Evolutionary conservation across 495 filamentous ascomycete genomes (phyloP).

Genomic region (Talaromyces proteolyticus): DNA sequence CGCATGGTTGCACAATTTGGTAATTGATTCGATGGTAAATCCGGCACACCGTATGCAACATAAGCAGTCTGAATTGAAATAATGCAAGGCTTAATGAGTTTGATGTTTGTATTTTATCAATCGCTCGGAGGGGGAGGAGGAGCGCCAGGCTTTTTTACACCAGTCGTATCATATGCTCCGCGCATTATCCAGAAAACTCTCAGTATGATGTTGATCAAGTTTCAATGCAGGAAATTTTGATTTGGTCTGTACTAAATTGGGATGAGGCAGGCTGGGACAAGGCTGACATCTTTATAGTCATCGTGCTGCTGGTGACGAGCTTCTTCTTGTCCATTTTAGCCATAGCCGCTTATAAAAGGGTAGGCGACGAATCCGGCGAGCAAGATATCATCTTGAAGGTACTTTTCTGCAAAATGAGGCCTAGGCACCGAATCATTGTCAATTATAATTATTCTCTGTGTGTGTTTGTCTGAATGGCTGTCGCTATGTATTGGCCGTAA

Average conservation of each 20-base stretch:
- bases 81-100: not conserved
- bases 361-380: too few species aligned
- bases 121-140: slow-evolving; percentile 30
- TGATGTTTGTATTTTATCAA: not conserved
- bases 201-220: not conserved
- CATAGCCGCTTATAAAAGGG: too few species aligned
- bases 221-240: not conserved
- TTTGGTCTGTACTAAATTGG: not conserved
- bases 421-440: too few species aligned
- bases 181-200: slow-evolving; percentile 50
- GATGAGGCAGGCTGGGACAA: not conserved
- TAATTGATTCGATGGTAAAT: not conserved
- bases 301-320: not conserved
- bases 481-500: too few species aligned
- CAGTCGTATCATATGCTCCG: slow-evolving; percentile 53
- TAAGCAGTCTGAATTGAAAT: not conserved
- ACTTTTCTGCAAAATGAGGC: too few species aligned
- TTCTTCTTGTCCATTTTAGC: too few species aligned
- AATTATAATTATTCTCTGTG: too few species aligned
- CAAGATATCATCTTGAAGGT: too few species aligned
- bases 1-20: too few species aligned
- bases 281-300: not conserved
- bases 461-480: too few species aligned
- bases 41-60: not conserved
- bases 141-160: slow-evolving; percentile 50